Evolutionary conservation across 2,329 filamentous ascomycete genomes (phyloP).

Genomic region (Phaeosphaeriaceae sp.): DNA sequence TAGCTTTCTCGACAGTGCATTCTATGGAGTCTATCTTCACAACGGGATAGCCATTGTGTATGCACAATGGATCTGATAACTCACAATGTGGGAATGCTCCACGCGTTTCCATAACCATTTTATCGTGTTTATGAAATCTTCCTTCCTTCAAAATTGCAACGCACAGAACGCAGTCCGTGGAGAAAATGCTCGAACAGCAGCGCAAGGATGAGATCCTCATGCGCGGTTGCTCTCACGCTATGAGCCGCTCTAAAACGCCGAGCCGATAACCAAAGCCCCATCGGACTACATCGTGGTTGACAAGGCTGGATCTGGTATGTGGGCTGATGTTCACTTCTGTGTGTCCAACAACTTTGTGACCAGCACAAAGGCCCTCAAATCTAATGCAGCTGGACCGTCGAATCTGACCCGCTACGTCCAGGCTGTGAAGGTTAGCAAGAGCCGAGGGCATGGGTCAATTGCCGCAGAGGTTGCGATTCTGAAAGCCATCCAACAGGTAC

Average conservation of each 20-base stretch:
- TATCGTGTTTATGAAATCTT: too few relatives aligned
- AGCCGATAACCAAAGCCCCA: conserved; percentile 7
- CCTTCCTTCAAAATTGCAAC: too few relatives aligned
- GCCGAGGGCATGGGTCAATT: background rate
- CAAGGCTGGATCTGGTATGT: background rate
- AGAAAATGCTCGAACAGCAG: too few relatives aligned
- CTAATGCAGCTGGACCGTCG: background rate
- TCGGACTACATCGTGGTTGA: background rate
- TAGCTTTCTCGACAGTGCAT: too few relatives aligned
- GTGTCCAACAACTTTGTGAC: background rate
- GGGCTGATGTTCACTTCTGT: background rate
- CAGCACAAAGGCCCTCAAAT: background rate
- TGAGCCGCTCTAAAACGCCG: background rate
- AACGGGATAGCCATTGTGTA: too few relatives aligned
- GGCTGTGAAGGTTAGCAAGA: background rate
- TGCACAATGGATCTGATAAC: too few relatives aligned
- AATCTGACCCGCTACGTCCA: background rate
- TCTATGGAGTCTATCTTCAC: too few relatives aligned
- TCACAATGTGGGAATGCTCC: too few relatives aligned
- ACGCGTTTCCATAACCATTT: too few relatives aligned
- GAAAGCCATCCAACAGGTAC: background rate
- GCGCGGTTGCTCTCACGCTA: too few relatives aligned
- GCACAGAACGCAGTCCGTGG: too few relatives aligned
- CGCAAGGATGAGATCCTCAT: too few relatives aligned
- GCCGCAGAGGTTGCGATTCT: background rate